Conservation (phyloP, 1,139 yeast genomes). For the Sugiyamaella japonica region DNA sequence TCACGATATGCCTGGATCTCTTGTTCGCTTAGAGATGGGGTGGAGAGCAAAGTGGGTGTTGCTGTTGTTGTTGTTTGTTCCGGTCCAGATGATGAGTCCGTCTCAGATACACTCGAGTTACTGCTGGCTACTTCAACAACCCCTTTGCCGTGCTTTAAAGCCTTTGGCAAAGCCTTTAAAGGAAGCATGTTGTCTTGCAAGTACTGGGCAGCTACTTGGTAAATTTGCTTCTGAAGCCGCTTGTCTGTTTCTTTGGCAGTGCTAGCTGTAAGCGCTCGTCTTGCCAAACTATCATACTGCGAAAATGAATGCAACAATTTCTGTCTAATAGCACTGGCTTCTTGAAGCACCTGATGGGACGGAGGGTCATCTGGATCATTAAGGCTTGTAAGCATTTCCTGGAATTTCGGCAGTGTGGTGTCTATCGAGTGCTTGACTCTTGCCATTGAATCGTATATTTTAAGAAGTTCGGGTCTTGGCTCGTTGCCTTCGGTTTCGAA, state of each 20-base stretch:
- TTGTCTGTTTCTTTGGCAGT: conserved; percentile 43
- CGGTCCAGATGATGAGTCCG: conserved; percentile 7
- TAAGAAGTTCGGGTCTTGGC: conserved; percentile 33
- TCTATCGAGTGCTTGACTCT: conserved; percentile 43
- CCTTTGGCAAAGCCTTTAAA: conserved; percentile 50
- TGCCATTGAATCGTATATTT: conserved; percentile 41
- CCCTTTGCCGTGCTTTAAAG: conserved; percentile 38
- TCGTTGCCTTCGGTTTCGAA: conserved; percentile 43
- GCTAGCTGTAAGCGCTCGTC: conserved; percentile 41
- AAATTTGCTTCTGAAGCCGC: conserved; percentile 49
- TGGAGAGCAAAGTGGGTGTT: conserved; percentile 12
- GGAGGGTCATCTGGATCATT: conserved; percentile 40
- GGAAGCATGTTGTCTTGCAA: conserved; percentile 58
- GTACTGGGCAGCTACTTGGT: conserved; percentile 48
- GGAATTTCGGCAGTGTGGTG: conserved; percentile 46
- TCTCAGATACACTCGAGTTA: conserved; percentile 10
- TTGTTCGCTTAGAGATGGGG: conserved; percentile 20
- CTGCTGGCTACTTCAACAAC: conserved; percentile 6
- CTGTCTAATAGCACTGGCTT: conserved; percentile 45
- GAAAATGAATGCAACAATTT: conserved; percentile 48
- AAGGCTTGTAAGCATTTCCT: conserved; percentile 40
- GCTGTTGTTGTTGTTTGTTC: no score
- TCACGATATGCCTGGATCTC: conserved; percentile 42
- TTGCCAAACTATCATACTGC: conserved; percentile 47
- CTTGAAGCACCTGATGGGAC: conserved; percentile 36